Conservation (phyloP, 495 filamentous ascomycete species). For the Aspergillus kassunensis region DNA sequence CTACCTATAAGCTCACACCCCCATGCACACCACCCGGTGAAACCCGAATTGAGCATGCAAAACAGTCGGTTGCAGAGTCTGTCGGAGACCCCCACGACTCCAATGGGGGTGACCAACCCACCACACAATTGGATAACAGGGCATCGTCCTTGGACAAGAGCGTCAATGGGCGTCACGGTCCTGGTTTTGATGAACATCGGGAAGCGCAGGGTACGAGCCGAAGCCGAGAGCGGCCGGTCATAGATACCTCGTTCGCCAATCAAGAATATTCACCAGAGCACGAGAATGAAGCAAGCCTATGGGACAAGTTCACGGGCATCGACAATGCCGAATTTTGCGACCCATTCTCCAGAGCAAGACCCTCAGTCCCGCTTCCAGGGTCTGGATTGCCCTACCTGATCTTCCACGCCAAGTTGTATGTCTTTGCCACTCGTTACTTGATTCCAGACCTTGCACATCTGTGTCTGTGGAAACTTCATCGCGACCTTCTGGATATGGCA, state of each 20-base stretch:
- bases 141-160: slow-evolving; percentile 4
- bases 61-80: slow-evolving; percentile 7
- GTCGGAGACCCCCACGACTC: neutral
- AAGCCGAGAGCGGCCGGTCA: slow-evolving; percentile 26
- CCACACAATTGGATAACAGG: slow-evolving; percentile 8
- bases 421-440: slow-evolving; percentile 44
- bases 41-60: slow-evolving; percentile 6
- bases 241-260: slow-evolving; percentile 43
- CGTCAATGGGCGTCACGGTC: slow-evolving; percentile 8
- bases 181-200: neutral
- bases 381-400: slow-evolving; percentile 36
- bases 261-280: slow-evolving; percentile 29
- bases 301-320: slow-evolving; percentile 39
- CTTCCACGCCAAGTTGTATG: slow-evolving; percentile 47
- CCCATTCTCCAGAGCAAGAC: slow-evolving; percentile 8
- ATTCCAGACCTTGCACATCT: slow-evolving; percentile 43
- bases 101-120: slow-evolving; percentile 5
- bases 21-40: slow-evolving; percentile 35
- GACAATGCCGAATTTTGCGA: slow-evolving; percentile 31
- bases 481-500: slow-evolving; percentile 30
- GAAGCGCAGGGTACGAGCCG: neutral
- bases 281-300: slow-evolving; percentile 34
- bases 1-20: slow-evolving; percentile 32
- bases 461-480: slow-evolving; percentile 41
- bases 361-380: slow-evolving; percentile 12